Conservation (phyloP, 2,329 filamentous ascomycete genomes). For the Arthrobotrys entomopaga region DNA sequence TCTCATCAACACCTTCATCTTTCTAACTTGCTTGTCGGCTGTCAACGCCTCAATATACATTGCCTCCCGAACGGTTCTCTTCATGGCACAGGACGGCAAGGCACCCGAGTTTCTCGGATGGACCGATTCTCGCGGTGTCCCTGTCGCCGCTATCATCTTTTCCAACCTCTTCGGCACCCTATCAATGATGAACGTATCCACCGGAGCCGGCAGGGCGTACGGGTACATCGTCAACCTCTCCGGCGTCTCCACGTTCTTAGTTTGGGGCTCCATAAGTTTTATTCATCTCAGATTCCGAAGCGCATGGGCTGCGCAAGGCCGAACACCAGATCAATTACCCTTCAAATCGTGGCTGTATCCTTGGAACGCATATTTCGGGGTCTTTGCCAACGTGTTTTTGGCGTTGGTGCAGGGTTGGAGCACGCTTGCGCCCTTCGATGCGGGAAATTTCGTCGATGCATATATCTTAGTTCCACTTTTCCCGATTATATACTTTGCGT, state of each 20-base stretch:
- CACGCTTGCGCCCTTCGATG: constrained; percentile 68
- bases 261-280: constrained; percentile 50
- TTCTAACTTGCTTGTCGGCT: constrained; percentile 43
- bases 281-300: constrained; percentile 46
- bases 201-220: constrained; percentile 73
- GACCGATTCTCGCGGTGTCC: constrained; percentile 42
- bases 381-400: constrained; percentile 44
- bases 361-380: constrained; percentile 52
- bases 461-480: constrained; percentile 73
- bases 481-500: constrained; percentile 68
- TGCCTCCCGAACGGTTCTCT: constrained; percentile 49
- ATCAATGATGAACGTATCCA: constrained; percentile 75
- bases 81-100: constrained; percentile 52
- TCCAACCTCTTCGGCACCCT: constrained; percentile 46
- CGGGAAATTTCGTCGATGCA: constrained; percentile 71
- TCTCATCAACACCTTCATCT: constrained; percentile 66
- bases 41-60: constrained; percentile 52
- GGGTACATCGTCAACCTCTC: constrained; percentile 69
- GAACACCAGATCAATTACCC: constrained; percentile 38
- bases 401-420: constrained; percentile 53
- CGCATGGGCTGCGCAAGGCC: constrained; percentile 38
- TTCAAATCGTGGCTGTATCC: constrained; percentile 46
- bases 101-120: constrained; percentile 51
- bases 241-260: constrained; percentile 50
- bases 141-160: constrained; percentile 42